phyloP scores from a whole-genome alignment of 345 rosid genomes.

The Noccaea bulbosa region DNA sequence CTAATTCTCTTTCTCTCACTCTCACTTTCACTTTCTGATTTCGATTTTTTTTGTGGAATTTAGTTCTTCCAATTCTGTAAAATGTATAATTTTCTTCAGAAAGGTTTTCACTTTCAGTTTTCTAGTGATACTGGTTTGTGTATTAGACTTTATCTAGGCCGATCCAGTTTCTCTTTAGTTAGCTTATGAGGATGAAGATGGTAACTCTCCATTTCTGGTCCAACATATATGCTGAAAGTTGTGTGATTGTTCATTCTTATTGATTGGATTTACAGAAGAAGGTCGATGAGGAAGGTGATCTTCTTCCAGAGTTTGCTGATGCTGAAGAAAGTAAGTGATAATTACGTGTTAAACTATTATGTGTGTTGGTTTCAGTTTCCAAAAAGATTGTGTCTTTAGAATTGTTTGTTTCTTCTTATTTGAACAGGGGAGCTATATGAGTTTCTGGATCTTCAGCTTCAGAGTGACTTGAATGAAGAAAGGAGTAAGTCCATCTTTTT shows the following conservation, averaged over 20 bases:
- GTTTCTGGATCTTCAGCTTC: conserved; percentile 74
- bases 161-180: neutral
- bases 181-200: neutral
- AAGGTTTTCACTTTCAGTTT: neutral
- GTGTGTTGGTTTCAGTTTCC: neutral
- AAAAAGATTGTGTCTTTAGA: neutral
- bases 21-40: neutral
- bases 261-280: conserved; percentile 62
- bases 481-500: conserved; percentile 63
- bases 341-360: neutral
- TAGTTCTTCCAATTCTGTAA: neutral
- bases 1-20: neutral
- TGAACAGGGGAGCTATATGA: conserved; percentile 78
- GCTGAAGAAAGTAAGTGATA: conserved; percentile 70
- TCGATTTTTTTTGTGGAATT: neutral
- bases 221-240: conserved; percentile 6
- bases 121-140: neutral
- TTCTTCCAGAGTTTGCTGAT: conserved; percentile 85
- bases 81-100: neutral
- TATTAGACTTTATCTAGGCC: neutral
- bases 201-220: neutral
- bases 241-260: neutral
- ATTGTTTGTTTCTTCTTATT: conserved; percentile 23
- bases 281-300: conserved; percentile 79
- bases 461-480: conserved; percentile 68